A percentile compares a stretch with the other conserved stretches of the same genome.
Evolutionary conservation across 805 yeast species (phyloP).

Genomic region (Osmozyma mogii): DNA sequence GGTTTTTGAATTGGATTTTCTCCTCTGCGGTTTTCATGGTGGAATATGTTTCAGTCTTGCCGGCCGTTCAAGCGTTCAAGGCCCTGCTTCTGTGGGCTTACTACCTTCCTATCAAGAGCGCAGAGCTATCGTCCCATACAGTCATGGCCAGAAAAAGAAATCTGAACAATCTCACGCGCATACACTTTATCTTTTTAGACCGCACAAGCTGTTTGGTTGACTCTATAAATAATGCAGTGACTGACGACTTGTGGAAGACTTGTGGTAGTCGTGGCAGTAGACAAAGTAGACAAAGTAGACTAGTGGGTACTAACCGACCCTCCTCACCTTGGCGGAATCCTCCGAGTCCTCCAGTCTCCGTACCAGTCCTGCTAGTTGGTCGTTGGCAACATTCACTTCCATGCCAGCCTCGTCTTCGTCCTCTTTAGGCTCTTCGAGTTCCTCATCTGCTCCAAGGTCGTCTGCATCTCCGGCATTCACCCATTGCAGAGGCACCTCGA

Average conservation of each 20-base stretch:
- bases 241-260: neutral
- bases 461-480: slow-evolving; percentile 29
- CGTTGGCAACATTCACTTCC: slow-evolving; percentile 34
- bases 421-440: slow-evolving; percentile 12
- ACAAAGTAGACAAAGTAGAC: slow-evolving; percentile 6
- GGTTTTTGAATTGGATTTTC: slow-evolving; percentile 49
- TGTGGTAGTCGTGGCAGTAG: slow-evolving; percentile 1
- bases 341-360: slow-evolving; percentile 18
- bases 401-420: slow-evolving; percentile 26
- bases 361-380: slow-evolving; percentile 26
- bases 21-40: slow-evolving; percentile 74
- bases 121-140: slow-evolving; percentile 1
- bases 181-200: no score
- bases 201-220: no score
- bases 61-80: neutral
- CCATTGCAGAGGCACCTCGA: no score
- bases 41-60: neutral
- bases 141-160: no score
- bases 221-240: neutral
- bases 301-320: neutral
- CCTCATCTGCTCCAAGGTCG: slow-evolving; percentile 24
- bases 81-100: neutral
- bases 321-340: neutral
- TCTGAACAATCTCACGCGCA: no score
- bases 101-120: no score